Evolutionary conservation across 169 alveolate species (phyloP), one percentile per base, ranked within the genome.

Genomic region (Cryptosporidium viatorum): DNA sequence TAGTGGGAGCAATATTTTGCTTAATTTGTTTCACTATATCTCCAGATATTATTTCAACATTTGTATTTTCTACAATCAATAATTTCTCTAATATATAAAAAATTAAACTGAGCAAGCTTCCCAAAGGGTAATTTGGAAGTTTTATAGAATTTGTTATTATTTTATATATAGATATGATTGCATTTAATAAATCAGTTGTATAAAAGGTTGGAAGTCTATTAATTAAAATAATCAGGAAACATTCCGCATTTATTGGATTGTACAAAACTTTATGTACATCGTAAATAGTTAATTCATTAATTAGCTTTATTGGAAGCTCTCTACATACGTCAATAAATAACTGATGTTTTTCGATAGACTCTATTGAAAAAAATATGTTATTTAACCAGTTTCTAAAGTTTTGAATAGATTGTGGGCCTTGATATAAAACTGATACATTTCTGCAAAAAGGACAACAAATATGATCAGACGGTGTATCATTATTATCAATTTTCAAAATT

Each of bases 361-460:
- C 89, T 6, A 80, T 65, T 0, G 89, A 80, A 80, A 43, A 26
- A 60, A 31, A 80, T 37, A 80, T 43, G 5, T 59, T 37, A 14
- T 62, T 45, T 43, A 62, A 16, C 89, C 89, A 80, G 26, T 62
- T 37, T 39, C 33, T 39, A 33, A 45, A 80, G 31, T 23, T 21
- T 45, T 59, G 29, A 23, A 29, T 37, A 1, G 73, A 80, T n/a
- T 62, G 29, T 8, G 23, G n/a, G 26, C 60, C 68, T 14, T 26
- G 18, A 62, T 37, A 62, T 41, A 45, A 37, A 23, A 80, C 37
- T 9, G 89, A 59, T 0, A 55, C 0, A 18, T 52, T n/a, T 39
- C 62, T 80, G 26, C 89, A 80, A 41, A 59, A 80, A 16, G 89
- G 80, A 3, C 89, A 80, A 12, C 59, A 62, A 80, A 80, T 80